Conservation (phyloP, 352 stramenopile species). For the Phytophthora sp. region DNA sequence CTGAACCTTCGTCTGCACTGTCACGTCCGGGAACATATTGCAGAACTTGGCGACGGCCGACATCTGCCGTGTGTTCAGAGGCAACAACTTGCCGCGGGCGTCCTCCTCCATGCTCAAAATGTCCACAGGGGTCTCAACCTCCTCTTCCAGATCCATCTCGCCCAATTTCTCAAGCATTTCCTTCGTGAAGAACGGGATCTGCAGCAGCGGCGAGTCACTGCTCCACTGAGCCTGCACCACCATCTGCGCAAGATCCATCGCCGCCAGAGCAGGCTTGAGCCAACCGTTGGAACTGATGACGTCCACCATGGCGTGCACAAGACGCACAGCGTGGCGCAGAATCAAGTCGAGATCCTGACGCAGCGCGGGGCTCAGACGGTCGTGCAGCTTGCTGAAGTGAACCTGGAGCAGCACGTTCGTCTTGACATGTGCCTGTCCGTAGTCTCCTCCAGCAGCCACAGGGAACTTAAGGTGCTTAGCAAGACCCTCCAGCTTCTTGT, state of each 20-base stretch:
- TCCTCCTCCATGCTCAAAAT: conserved; percentile 95
- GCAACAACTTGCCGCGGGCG: conserved; percentile 89
- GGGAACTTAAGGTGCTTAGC: conserved; percentile 95
- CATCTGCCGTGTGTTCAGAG: conserved; percentile 89
- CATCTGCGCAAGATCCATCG: conserved; percentile 99
- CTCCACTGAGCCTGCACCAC: conserved; percentile 98
- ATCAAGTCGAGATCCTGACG: conserved; percentile 92
- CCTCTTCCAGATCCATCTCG: conserved; percentile 67
- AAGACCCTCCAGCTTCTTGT: conserved; percentile 93
- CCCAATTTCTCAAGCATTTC: conserved; percentile 78
- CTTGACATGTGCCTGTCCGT: conserved; percentile 95
- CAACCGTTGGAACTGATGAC: conserved; percentile 99
- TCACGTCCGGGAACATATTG: conserved; percentile 99
- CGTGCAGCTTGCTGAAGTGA: conserved; percentile 96
- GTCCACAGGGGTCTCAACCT: conserved; percentile 83
- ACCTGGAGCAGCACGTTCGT: conserved; percentile 96
- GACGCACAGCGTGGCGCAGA: conserved; percentile 90
- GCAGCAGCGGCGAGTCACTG: conserved; percentile 95
- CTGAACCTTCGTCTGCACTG: conserved; percentile 93
- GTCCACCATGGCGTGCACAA: conserved; percentile 99
- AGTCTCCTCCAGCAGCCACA: conserved; percentile 87
- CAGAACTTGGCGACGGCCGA: conserved; percentile 99
- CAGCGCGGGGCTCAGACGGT: conserved; percentile 92
- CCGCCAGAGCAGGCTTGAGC: conserved; percentile 97
- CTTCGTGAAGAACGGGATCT: conserved; percentile 97